Evolutionary conservation across 768 basidiomycete genomes (phyloP).

Genomic region (Russula abietina): DNA sequence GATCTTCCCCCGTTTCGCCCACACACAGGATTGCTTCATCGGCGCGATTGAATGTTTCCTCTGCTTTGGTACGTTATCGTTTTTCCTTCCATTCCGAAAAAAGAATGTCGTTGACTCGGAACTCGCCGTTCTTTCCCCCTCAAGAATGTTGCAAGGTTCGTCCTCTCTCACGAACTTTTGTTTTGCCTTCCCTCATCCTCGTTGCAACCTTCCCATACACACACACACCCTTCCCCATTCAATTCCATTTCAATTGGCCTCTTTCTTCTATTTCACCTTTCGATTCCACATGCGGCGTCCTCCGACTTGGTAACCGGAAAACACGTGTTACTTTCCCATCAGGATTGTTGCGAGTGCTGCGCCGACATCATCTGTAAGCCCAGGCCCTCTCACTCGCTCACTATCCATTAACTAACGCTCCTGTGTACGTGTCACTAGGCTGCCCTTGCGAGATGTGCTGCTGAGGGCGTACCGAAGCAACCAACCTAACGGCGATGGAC

Average conservation of each 20-base stretch:
- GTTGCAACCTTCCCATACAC: not conserved
- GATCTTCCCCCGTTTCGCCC: not conserved
- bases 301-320: not conserved
- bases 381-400: not conserved
- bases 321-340: not conserved
- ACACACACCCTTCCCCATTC: not conserved
- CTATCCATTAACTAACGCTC: not conserved
- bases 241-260: not conserved
- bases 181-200: not conserved
- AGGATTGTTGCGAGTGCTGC: constrained; percentile 67
- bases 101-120: not conserved
- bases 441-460: constrained; percentile 77
- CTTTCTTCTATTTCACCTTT: constrained; percentile 3
- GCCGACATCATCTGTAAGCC: constrained; percentile 66
- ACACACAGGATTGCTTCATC: constrained; percentile 62
- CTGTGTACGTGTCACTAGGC: constrained; percentile 38
- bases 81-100: not conserved
- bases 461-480: not conserved
- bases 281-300: not conserved
- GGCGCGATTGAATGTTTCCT: constrained; percentile 59
- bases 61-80: constrained; percentile 54
- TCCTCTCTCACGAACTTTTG: not conserved
- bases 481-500: not conserved
- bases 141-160: constrained; percentile 72
- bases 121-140: not conserved